Base-by-base conservation (phyloP, 495 filamentous ascomycete species). In the Endocarpon pusillum region DNA sequence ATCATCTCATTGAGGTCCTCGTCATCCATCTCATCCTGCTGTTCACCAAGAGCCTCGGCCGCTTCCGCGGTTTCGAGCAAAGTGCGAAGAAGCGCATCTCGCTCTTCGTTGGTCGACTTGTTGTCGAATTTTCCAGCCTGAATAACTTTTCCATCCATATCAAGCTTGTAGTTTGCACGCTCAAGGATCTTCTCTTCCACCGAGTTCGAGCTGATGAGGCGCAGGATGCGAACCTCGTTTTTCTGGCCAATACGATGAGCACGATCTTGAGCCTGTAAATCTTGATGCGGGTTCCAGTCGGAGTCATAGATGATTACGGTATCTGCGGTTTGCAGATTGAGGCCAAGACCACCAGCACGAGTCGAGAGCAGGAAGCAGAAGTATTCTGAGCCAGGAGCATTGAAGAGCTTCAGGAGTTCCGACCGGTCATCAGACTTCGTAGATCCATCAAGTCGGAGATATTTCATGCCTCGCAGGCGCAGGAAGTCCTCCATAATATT, bases 401-500 rank as follows among this genome's bases (percentile, higher is more conserved):
- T 97, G 64, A 97, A 97, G 18, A 73, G 59, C 45, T 71, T 77
- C 40, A 97, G 58, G 19, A 97, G 67, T 14, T 91, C 81, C 1
- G 91, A 94, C 37, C 89, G 82, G 51, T 97, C 89, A 49, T 97
- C 89, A 0, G 89, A 83, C 52, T 97, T 97, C 14, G 89, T 97
- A 3, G 84, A 83, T 53, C 89, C 89, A 46, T 97, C 89, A 29
- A 97, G 67, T 39, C 89, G 84, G 27, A 97, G 67, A 51, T 94
- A 97, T 36, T 73, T 58, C 42, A 92, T 64, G 19, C 73, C 76
- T 29, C 81, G 71, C 37, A 80, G 73, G 3, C 89, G 80, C 34
- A 97, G 62, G 56, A 89, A 97, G 55, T 97, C 89, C 46, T 97
- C 89, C 91, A 97, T 96, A 52, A 97, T 97, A 54, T 97, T 93